Conservation (phyloP, 2,329 filamentous ascomycete species). For the Helotiales sp. region DNA sequence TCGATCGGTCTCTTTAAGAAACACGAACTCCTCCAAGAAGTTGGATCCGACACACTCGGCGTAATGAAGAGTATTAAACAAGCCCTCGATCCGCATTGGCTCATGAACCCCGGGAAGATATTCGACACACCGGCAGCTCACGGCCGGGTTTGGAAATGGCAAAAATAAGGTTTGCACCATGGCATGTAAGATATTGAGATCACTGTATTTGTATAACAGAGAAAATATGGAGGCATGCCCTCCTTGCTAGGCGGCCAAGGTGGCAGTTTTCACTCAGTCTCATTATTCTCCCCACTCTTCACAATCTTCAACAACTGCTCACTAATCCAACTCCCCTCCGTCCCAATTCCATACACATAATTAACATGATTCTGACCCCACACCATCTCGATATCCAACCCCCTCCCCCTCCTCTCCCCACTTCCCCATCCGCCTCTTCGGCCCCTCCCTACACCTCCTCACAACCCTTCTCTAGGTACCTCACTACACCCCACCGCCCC, state of each 20-base stretch:
- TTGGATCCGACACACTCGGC: constrained; percentile 77
- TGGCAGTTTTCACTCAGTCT: too few relatives aligned
- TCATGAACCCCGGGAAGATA: constrained; percentile 71
- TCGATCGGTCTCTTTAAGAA: constrained; percentile 87
- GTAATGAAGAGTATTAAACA: constrained; percentile 84
- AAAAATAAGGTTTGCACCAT: neutral
- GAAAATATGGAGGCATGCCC: too few relatives aligned
- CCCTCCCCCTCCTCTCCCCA: neutral
- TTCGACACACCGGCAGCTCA: constrained; percentile 19
- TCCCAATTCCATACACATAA: constrained; percentile 10
- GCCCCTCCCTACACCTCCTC: neutral
- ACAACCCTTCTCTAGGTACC: neutral
- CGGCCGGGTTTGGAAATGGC: neutral
- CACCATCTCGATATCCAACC: neutral
- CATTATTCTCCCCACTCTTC: neutral
- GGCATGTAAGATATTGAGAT: neutral
- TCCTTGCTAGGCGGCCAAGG: too few relatives aligned
- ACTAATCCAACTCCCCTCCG: constrained; percentile 1
- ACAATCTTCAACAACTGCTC: constrained; percentile 1
- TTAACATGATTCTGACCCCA: constrained; percentile 9
- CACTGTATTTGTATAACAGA: neutral
- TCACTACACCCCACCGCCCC: neutral
- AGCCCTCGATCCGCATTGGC: constrained; percentile 80
- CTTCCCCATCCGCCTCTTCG: neutral
- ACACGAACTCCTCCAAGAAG: constrained; percentile 74